Evolutionary conservation across 495 filamentous ascomycete genomes (phyloP).

Genomic region (Penicillium lividum): DNA sequence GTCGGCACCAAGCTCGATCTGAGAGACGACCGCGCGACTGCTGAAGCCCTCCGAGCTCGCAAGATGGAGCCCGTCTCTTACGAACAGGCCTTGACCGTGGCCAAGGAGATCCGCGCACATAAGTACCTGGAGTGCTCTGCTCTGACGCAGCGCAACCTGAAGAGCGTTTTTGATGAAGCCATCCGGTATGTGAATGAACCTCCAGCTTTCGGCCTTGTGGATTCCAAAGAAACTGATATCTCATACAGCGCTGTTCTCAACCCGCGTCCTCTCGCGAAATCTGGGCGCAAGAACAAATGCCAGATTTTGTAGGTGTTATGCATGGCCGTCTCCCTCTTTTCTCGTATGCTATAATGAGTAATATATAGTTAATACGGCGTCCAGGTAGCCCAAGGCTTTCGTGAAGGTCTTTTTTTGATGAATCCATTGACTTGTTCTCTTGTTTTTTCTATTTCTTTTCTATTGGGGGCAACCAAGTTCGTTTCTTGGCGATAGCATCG

Average conservation of each 20-base stretch:
- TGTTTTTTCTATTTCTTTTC: conserved; percentile 9
- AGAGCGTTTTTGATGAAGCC: conserved; percentile 97
- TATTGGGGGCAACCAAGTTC: not conserved
- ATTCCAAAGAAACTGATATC: not conserved
- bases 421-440: conserved; percentile 27
- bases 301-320: conserved; percentile 61
- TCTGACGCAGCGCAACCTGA: conserved; percentile 90
- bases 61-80: conserved; percentile 92
- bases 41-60: conserved; percentile 74
- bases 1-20: conserved; percentile 97
- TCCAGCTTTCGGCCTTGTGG: not conserved
- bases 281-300: conserved; percentile 70
- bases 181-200: conserved; percentile 66
- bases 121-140: conserved; percentile 99
- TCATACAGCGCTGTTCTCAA: conserved; percentile 74
- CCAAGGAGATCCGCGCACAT: conserved; percentile 88
- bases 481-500: not conserved
- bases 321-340: conserved; percentile 16
- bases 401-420: conserved; percentile 34
- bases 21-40: conserved; percentile 82
- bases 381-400: conserved; percentile 34
- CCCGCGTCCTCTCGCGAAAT: conserved; percentile 64
- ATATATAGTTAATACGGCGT: conserved; percentile 53
- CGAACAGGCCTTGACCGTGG: conserved; percentile 78
- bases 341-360: conserved; percentile 41